Conservation (phyloP, 176 grass and related monocot species). For the Zizania latifolia region DNA sequence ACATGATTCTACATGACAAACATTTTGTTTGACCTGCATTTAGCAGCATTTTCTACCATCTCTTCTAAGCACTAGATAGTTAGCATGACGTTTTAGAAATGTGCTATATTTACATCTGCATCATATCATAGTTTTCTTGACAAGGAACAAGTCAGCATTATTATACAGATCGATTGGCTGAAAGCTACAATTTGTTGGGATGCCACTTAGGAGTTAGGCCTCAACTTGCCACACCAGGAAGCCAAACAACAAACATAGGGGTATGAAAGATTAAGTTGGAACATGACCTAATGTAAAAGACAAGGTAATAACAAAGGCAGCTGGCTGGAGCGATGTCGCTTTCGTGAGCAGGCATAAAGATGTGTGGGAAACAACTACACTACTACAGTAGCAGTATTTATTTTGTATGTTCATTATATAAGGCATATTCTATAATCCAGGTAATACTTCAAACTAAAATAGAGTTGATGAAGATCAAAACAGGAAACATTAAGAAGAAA, state of each 20-base stretch:
- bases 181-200: constrained; percentile 28
- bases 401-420: constrained; percentile 7
- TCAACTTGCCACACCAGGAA: constrained; percentile 22
- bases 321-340: constrained; percentile 27
- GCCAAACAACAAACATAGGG: constrained; percentile 34
- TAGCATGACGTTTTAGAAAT: not conserved
- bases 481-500: constrained; percentile 34
- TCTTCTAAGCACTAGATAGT: not conserved
- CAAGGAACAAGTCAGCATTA: not conserved
- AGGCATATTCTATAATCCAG: constrained; percentile 10
- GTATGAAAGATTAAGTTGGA: constrained; percentile 25
- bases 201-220: not conserved
- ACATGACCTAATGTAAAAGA: constrained; percentile 27
- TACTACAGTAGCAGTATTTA: not conserved
- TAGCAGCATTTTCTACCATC: not conserved
- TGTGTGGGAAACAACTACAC: not conserved
- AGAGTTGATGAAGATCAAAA: not conserved
- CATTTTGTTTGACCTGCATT: not conserved
- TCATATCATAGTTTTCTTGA: not conserved
- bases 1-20: not conserved
- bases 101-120: too few species aligned
- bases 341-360: constrained; percentile 6
- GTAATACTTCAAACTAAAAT: constrained; percentile 9
- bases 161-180: constrained; percentile 17
- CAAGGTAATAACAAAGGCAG: constrained; percentile 23